Evolutionary conservation across 2,329 filamentous ascomycete species (phyloP).

Genomic region (Fusarium coicis): DNA sequence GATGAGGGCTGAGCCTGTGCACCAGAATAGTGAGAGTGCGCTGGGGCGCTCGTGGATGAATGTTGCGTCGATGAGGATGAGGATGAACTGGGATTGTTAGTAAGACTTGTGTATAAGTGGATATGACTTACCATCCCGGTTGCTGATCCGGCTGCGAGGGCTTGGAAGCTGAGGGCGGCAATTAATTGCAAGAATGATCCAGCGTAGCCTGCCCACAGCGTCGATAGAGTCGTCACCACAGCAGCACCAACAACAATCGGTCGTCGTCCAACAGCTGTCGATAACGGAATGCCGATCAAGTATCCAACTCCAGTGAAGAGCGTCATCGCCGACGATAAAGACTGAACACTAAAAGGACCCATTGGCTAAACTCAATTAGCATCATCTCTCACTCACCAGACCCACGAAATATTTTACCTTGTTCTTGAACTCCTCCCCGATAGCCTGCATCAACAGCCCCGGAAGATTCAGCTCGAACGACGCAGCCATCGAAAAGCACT

Average conservation of each 20-base stretch:
- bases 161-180: conserved; percentile 10
- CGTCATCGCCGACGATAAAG: conserved; percentile 22
- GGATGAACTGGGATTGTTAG: not conserved
- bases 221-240: not conserved
- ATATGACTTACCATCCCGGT: conserved; percentile 14
- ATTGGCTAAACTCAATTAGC: not conserved
- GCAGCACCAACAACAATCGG: conserved; percentile 15
- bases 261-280: conserved; percentile 26
- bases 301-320: conserved; percentile 22
- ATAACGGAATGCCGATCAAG: conserved; percentile 20
- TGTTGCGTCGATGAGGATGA: conserved; percentile 26
- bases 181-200: conserved; percentile 15
- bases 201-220: conserved; percentile 15
- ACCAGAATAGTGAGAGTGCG: conserved; percentile 25
- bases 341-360: not conserved
- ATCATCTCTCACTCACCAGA: accelerated
- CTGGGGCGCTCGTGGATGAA: conserved; percentile 34
- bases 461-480: conserved; percentile 23
- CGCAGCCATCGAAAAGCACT: conserved; percentile 8
- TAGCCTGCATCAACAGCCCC: not conserved
- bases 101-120: accelerated
- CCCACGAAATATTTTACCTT: not conserved
- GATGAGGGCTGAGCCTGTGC: conserved; percentile 7
- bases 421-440: conserved; percentile 7
- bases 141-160: conserved; percentile 2